Evolutionary conservation across 305 asterid genomes (phyloP).

Genomic region (Fraxinus sp.): DNA sequence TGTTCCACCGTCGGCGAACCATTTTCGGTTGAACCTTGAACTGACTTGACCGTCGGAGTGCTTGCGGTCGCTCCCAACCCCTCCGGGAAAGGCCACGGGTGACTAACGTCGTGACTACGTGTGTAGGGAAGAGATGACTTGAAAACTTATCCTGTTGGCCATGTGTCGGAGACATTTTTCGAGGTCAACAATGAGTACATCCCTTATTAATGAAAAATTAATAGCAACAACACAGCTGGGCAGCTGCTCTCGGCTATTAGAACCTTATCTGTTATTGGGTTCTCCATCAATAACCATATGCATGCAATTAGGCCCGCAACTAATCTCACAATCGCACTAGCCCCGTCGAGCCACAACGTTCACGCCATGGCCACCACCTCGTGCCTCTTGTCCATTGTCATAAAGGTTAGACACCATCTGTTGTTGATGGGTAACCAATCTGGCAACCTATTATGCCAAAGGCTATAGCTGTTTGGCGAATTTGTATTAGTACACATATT

Average conservation of each 20-base stretch:
- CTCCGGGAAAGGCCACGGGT: too few relatives aligned
- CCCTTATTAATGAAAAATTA: background rate
- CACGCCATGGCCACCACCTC: background rate
- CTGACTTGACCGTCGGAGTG: too few relatives aligned
- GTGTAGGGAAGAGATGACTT: too few relatives aligned
- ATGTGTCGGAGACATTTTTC: too few relatives aligned
- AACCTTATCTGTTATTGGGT: background rate
- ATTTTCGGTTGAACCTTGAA: too few relatives aligned
- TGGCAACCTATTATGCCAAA: background rate
- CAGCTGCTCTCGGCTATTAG: background rate
- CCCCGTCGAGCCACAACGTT: background rate
- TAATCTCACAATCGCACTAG: background rate
- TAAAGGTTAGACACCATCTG: background rate
- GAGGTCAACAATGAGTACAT: background rate
- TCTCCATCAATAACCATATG: background rate
- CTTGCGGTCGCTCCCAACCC: too few relatives aligned
- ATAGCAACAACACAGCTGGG: background rate
- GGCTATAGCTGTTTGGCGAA: background rate
- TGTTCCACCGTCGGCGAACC: too few relatives aligned
- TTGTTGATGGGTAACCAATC: background rate
- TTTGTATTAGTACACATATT: background rate
- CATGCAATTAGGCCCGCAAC: background rate
- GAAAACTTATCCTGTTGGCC: too few relatives aligned
- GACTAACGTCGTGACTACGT: too few relatives aligned
- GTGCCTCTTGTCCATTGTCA: background rate